Evolutionary conservation across 2,329 filamentous ascomycete species (phyloP), one percentile per base, ranked within the genome.

Genomic region (Fusarium compactum): DNA sequence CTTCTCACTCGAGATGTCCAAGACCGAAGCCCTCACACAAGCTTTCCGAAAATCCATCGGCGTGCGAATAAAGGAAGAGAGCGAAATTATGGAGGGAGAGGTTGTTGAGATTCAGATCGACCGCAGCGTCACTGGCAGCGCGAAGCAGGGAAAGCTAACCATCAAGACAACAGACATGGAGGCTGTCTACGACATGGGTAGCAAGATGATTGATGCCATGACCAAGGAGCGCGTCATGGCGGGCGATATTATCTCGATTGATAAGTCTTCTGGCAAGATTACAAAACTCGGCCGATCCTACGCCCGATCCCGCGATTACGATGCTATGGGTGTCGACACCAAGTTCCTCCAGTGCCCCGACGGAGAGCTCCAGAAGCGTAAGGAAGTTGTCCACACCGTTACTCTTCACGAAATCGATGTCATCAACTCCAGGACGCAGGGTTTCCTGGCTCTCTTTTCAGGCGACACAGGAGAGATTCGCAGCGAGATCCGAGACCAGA

Each of bases 161-260:
- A 97, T 99, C 85, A 99, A 99, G 85, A 99, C 96, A 14, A 98
- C 95, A 62, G 96, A 99, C 81, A 99, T 99, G 96, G 96, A 99
- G 83, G 97, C 96, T 15, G 93, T 99, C 72, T 99, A 98, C 84
- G 96, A 99, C 78, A 98, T 99, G 95, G 96, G 96, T 71, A 95
- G 92, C 73, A 98, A 98, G 84, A 98, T 99, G 96, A 99, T 99
- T 73, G 96, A 99, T 79, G 94, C 94, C 71, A 98, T 99, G 94
- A 98, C 95, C 73, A 98, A 98, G 83, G 96, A 99, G 85, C 95
- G 97, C 76, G 94, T 99, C 71, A 97, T 98, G 91, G 96, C 96
- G 7, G 96, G 96, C 75, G 96, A 99, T 80, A 96, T 99, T 73
- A 97, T 99, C 76, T 97, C 93, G 61, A 98, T 99, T 75, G 96